phyloP scores from a whole-genome alignment of 495 filamentous ascomycete species.

The Neurospora tetraspora region DNA sequence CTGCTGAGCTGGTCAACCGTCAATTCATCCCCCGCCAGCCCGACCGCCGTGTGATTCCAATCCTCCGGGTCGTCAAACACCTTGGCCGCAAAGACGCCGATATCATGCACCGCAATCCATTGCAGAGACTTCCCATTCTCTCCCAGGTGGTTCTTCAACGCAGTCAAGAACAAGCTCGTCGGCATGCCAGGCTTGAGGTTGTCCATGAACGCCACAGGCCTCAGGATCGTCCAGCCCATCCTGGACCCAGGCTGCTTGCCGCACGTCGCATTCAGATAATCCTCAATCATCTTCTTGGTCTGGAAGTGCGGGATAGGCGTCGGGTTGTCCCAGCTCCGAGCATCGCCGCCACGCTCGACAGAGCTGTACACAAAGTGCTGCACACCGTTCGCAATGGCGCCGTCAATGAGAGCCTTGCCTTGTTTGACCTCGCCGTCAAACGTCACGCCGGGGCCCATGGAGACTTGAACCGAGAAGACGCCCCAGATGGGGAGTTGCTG shows the following conservation, averaged over 20 bases:
- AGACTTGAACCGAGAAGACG: constrained; percentile 30
- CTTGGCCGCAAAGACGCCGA: constrained; percentile 53
- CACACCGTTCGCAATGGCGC: constrained; percentile 45
- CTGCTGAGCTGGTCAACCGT: constrained; percentile 29
- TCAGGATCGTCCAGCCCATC: constrained; percentile 53
- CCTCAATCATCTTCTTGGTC: constrained; percentile 56
- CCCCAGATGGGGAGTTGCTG: constrained; percentile 27
- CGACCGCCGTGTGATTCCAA: constrained; percentile 30
- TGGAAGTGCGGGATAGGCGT: constrained; percentile 60
- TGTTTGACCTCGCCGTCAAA: constrained; percentile 48
- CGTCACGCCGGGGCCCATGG: constrained; percentile 37
- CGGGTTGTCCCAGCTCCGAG: constrained; percentile 40
- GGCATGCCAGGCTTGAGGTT: constrained; percentile 48
- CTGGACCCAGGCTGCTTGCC: constrained; percentile 14
- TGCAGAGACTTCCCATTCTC: constrained; percentile 37
- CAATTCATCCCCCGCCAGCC: constrained; percentile 37
- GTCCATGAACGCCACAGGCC: constrained; percentile 61
- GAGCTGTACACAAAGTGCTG: constrained; percentile 59
- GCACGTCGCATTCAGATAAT: constrained; percentile 35
- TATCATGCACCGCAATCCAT: constrained; percentile 47
- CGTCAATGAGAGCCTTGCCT: constrained; percentile 54
- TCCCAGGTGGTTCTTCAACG: constrained; percentile 36
- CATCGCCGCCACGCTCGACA: constrained; percentile 57
- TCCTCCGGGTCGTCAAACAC: constrained; percentile 37
- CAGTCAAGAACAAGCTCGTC: constrained; percentile 50